Base-by-base conservation (phyloP, 2,329 filamentous ascomycete genomes). In the Diplodia sapinea region DNA sequence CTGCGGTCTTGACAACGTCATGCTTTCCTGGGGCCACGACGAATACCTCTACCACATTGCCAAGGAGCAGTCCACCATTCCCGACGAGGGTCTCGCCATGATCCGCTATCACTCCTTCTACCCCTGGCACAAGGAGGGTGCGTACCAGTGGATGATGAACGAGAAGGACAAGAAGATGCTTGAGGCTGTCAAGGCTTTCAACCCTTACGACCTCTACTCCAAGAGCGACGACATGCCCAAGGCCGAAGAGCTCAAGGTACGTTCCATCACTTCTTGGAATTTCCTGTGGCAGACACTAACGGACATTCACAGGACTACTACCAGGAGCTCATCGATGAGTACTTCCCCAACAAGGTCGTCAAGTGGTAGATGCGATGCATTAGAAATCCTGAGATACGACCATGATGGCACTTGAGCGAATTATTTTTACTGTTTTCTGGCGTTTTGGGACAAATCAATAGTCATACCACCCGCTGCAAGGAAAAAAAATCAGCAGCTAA, bases 101-200 rank as follows among this genome's bases (percentile, higher is more conserved):
- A 95, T 97, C 77, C 85, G 93, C 67, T 96, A 96, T 81, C 93
- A 97, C 81, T 92, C 89, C 6, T 96, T 96, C 81, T 97, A 97
- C 80, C 90, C 93, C 17, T 97, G 93, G 93, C 93, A 96, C 81
- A 87, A 85, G 69, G 89, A 90, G 78, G 90, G 89, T 66, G 93
- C 91, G 7, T 97, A 97, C 81, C 79, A 80, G 69, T 88, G 92
- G 79, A 86, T 96, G 78, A 96, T 96, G 93, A 86, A 90, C 77
- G 88, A 90, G 69, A 90, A 93, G 76, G 93, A 97, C 73, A 81
- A 89, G 78, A 85, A 86, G 73, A 93, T 96, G 89, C 82, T 96
- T 73, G 87, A 87, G 75, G 92, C 92, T 9, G 93, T 96, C 61
- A 86, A 87, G 78, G 92, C 91, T 0, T 96, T 97, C 80, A 96